Base-by-base conservation (phyloP, 2,329 filamentous ascomycete species). In the Fonsecaea multimorphosa region DNA sequence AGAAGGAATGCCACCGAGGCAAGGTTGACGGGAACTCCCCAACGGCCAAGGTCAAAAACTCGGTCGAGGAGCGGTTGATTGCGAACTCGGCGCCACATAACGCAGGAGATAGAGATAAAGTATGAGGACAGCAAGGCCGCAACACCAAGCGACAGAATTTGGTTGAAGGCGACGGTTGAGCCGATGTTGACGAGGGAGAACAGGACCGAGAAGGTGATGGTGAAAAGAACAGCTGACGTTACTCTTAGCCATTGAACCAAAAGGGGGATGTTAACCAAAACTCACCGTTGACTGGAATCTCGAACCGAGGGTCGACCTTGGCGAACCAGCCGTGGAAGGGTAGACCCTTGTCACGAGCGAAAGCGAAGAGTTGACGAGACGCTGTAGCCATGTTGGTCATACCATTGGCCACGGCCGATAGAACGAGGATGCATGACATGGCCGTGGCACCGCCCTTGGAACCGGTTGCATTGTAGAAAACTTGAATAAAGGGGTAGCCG, bases 111-210 rank as follows among this genome's bases (percentile, higher is more conserved):
- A 34, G 81, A 81, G 51, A 84, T 77, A 54, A 83, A 78, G 69
- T 85, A 85, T 5, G 82, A 84, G 58, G 78, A 80, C 56, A 85
- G 77, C 8, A 85, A 76, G 0, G 81, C 79, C 2, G 78, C 79
- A 36, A 82, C 77, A 12, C 78, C 79, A 0, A 86, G 76, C 1
- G 82, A 84, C 16, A 81, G 79, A 60, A 86, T 82, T 60, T 80
- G 81, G 70, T 84, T 82, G 73, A 85, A 83, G 6, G 83, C 84
- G 5, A 80, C 77, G 4, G 77, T 69, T 5, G 81, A 84, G 24
- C 82, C 83, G 51, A 86, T 81, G 72, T 84, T 84, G 73, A 86
- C 84, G 6, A 83, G 73, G 0, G 79, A 79, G 7, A 84, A 73
- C 3, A 83, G 72, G 1, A 72, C 70, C 51, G 70, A 74, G 66